Conservation (phyloP, 1,284 basidiomycete genomes). For the Trichosporon asahii region DNA sequence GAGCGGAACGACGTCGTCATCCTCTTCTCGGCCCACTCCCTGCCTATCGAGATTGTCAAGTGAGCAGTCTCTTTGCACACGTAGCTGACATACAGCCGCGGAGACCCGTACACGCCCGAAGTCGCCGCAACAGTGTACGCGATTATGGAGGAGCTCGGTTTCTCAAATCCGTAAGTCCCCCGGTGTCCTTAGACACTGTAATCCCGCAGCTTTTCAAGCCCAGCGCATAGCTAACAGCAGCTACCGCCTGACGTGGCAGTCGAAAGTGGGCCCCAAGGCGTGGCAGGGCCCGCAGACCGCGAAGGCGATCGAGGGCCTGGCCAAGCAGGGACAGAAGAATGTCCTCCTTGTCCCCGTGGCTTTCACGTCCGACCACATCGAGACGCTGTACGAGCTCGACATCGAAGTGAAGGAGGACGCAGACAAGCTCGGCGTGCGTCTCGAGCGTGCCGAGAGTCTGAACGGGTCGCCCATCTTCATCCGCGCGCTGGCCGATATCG, state of each 20-base stretch:
- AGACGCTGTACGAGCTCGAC: constrained; percentile 96
- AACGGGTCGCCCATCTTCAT: constrained; percentile 98
- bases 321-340: constrained; percentile 79
- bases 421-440: constrained; percentile 82
- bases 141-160: constrained; percentile 78
- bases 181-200: constrained; percentile 16
- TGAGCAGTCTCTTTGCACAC: constrained; percentile 27
- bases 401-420: constrained; percentile 90
- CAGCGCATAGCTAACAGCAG: constrained; percentile 18
- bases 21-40: constrained; percentile 94
- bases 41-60: constrained; percentile 96
- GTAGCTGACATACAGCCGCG: constrained; percentile 68
- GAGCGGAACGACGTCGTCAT: constrained; percentile 71
- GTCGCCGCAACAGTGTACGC: constrained; percentile 89
- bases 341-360: constrained; percentile 92
- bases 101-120: constrained; percentile 94
- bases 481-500: constrained; percentile 91
- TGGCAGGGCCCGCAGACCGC: constrained; percentile 98
- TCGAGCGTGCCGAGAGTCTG: constrained; percentile 88
- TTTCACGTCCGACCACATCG: constrained; percentile 98
- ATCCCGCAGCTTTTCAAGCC: not conserved
- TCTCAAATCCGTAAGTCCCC: constrained; percentile 58
- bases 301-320: constrained; percentile 87
- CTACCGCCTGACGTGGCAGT: constrained; percentile 97
- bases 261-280: constrained; percentile 91